Percentiles rank a stretch among this genome's conserved stretches.
Evolutionary conservation across 2,329 filamentous ascomycete species (phyloP).

Genomic region (Bipolaris cookei): DNA sequence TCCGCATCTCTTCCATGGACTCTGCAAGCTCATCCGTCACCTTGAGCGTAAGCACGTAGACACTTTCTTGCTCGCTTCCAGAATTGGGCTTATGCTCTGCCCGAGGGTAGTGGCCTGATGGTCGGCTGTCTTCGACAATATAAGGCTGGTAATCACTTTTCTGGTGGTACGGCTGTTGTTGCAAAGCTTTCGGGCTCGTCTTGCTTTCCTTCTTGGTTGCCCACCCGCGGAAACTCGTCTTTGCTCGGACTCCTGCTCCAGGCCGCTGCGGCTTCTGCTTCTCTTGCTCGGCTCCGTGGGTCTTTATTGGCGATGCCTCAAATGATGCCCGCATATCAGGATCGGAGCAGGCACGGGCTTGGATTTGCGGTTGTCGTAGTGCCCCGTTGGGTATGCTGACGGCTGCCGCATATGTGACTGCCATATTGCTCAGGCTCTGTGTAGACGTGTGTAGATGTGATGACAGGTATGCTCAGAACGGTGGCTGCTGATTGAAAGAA

Average conservation of each 20-base stretch:
- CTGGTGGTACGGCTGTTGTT: not conserved
- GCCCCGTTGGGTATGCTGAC: slow-evolving; percentile 26
- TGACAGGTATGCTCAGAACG: not conserved
- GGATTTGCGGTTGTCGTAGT: slow-evolving; percentile 22
- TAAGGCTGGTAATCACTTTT: slow-evolving; percentile 8
- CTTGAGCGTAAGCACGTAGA: slow-evolving; percentile 54
- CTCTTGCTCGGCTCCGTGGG: not conserved
- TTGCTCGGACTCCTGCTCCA: slow-evolving; percentile 18
- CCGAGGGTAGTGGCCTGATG: slow-evolving; percentile 12
- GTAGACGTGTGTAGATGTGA: not conserved
- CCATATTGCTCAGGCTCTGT: slow-evolving; percentile 11
- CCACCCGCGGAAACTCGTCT: slow-evolving; percentile 26
- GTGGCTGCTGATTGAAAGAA: not conserved
- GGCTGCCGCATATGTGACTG: slow-evolving; percentile 30
- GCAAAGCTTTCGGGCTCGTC: not conserved
- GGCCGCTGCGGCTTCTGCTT: slow-evolving; percentile 16
- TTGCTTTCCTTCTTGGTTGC: slow-evolving; percentile 17
- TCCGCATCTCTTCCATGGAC: slow-evolving; percentile 50
- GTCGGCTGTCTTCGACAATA: slow-evolving; percentile 12
- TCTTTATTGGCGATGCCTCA: slow-evolving; percentile 5
- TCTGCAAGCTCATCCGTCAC: slow-evolving; percentile 48
- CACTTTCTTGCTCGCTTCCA: slow-evolving; percentile 36
- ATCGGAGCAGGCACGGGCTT: slow-evolving; percentile 18
- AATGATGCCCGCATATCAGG: slow-evolving; percentile 18
- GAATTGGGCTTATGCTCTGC: slow-evolving; percentile 44